Percentiles rank a stretch among this genome's conserved stretches.
phyloP scores from a whole-genome alignment of 169 alveolate genomes.

The Cryptosporidium viatorum region DNA sequence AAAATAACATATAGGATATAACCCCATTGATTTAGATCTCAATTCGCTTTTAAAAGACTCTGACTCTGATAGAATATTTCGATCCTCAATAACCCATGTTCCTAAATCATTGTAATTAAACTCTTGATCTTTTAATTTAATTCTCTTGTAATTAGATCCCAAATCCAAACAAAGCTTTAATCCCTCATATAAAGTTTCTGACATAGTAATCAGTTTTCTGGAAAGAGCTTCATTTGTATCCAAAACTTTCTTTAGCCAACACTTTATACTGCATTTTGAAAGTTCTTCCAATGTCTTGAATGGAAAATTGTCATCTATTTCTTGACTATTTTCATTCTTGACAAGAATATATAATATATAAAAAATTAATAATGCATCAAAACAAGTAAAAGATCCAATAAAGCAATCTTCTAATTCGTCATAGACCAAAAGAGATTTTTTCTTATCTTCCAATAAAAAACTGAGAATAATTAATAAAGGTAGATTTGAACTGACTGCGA shows the following conservation, averaged over 20 bases:
- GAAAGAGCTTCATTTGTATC: not conserved
- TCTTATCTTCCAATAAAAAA: conserved; percentile 56
- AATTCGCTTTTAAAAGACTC: not conserved
- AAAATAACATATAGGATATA: conserved; percentile 61
- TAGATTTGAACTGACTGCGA: conserved; percentile 50
- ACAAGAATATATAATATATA: conserved; percentile 29
- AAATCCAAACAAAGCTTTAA: conserved; percentile 27
- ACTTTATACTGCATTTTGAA: conserved; percentile 24
- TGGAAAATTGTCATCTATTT: conserved; percentile 8
- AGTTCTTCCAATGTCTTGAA: conserved; percentile 43
- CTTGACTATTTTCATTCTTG: conserved; percentile 2
- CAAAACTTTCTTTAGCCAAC: conserved; percentile 33
- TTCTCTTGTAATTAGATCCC: not conserved
- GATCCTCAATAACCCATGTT: conserved; percentile 26
- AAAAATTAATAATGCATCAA: conserved; percentile 40
- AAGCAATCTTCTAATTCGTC: conserved; percentile 26
- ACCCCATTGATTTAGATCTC: not conserved
- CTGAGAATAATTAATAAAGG: conserved; percentile 43
- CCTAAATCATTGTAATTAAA: conserved; percentile 44
- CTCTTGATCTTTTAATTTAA: conserved; percentile 10
- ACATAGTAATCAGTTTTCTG: not conserved
- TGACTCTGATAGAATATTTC: not conserved
- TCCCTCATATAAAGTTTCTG: conserved; percentile 38
- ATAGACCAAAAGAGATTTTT: conserved; percentile 41
- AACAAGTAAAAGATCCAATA: conserved; percentile 51